These are phyloP conservation scores for Mucuna pruriens DNA, from an alignment of 306 rosid genomes.

Conservation along the genomic window DNA sequence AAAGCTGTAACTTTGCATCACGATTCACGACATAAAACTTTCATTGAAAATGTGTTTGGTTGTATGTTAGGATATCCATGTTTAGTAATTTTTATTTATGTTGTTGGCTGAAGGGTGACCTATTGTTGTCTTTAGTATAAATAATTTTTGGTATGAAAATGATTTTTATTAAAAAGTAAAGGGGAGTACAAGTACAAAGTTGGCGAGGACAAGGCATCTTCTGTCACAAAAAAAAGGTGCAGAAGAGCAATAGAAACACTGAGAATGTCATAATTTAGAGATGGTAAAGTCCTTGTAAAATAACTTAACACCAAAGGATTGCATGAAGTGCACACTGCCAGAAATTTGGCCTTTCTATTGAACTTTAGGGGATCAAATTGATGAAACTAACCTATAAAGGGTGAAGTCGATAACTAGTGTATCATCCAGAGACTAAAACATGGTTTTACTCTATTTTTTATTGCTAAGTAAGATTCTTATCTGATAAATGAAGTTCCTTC, in stretches of 20 bases:
- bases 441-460: constrained; percentile 21
- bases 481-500: constrained; percentile 9
- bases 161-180: not conserved
- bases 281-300: not conserved
- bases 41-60: constrained; percentile 7
- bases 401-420: not conserved
- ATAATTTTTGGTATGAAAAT: not conserved
- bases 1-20: constrained; percentile 21
- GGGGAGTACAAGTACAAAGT: not conserved
- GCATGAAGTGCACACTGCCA: not conserved
- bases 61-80: not conserved
- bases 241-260: not conserved
- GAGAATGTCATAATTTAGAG: not conserved
- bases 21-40: not conserved
- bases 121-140: not conserved
- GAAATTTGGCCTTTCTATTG: not conserved
- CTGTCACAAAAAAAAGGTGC: not conserved
- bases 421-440: not conserved
- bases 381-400: not conserved
- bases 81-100: constrained; percentile 3
- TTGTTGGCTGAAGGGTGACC: constrained; percentile 1
- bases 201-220: not conserved
- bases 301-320: not conserved
- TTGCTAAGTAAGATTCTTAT: not conserved
- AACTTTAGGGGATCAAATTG: constrained; percentile 3